Evolutionary conservation across 176 grass and related monocot genomes (phyloP), one percentile per base, ranked within the genome.

Genomic region (Leersia perrieri): DNA sequence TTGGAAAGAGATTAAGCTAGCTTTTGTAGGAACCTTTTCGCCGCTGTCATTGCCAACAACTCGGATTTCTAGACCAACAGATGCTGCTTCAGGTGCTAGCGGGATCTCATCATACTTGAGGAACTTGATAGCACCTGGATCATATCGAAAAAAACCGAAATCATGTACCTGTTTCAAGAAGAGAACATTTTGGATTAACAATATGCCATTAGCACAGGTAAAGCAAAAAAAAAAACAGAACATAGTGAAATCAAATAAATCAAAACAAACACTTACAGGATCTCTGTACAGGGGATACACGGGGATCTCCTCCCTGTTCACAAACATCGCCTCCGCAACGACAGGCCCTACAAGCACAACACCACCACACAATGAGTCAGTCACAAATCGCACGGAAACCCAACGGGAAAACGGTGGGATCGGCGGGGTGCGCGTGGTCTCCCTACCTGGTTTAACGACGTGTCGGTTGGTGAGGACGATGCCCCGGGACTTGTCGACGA

Each of bases 131-230:
- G 96, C 93, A 83, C 80, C 76, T 74, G 96, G 96, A 78, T 99
- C 96, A 84, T 93, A 99, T 64, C 96, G 85, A 68, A 99, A 99
- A 84, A 99, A 95, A 31, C 96, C 96, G 95, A 99, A 99, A 99
- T 99, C 96, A 91, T 99, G 96, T 76, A 99, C 91, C 96, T 99
- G 84, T 86, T 77, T 82, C 38, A 44, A 84, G 29, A 79, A 78
- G 38, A 79, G 12, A 15, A 38, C 80, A 49, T 3, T 57, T 74
- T 33, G 55, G 42, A 60, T 84, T 84, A 79, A 75, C 41, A 84
- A 41, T 12, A 72, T 22, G 78, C 31, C 83, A 73, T 73, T 32
- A 25, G 73, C 67, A 67, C 12, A 29, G 40, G 58, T 10, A 78
- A 70, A 68, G 25, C 11, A 47, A 38, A 62, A 74, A 67, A 67